A percentile compares a stretch with the other conserved stretches of the same genome.
Conservation (phyloP, 2,329 filamentous ascomycete species). For the Fusarium torreyae region DNA sequence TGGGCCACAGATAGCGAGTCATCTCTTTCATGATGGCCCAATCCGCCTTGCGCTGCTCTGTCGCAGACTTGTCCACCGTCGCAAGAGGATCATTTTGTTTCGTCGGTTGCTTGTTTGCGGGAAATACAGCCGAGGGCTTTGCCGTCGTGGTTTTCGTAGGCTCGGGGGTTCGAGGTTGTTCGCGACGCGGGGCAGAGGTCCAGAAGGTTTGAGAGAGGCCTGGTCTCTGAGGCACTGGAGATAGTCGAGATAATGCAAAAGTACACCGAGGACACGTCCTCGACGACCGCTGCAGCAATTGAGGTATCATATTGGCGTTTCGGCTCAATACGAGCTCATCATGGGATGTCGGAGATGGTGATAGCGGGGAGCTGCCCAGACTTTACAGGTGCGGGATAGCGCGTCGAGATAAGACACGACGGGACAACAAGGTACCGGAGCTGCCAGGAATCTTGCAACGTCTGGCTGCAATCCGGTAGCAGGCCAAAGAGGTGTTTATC, state of each 20-base stretch:
- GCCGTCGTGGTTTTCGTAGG: constrained; percentile 37
- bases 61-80: constrained; percentile 67
- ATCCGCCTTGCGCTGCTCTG: constrained; percentile 95
- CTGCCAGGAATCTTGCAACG: constrained; percentile 26
- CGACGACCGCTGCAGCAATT: constrained; percentile 54
- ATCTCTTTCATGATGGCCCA: constrained; percentile 99
- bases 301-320: constrained; percentile 55
- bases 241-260: constrained; percentile 48
- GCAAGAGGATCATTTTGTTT: constrained; percentile 54
- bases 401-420: constrained; percentile 19
- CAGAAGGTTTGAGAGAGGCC: constrained; percentile 51
- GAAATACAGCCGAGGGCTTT: constrained; percentile 40
- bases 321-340: constrained; percentile 48
- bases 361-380: constrained; percentile 45
- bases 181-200: constrained; percentile 52
- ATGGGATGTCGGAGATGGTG: constrained; percentile 44
- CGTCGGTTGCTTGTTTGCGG: constrained; percentile 39
- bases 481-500: constrained; percentile 18
- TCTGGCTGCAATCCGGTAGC: constrained; percentile 31
- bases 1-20: constrained; percentile 96
- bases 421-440: constrained; percentile 41
- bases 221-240: constrained; percentile 50
- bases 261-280: constrained; percentile 53
- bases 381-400: constrained; percentile 16
- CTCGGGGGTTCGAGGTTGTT: constrained; percentile 44